These are phyloP conservation scores for Stenogyne calaminthoides DNA, from an alignment of 305 asterid species.

Conservation along the genomic window DNA sequence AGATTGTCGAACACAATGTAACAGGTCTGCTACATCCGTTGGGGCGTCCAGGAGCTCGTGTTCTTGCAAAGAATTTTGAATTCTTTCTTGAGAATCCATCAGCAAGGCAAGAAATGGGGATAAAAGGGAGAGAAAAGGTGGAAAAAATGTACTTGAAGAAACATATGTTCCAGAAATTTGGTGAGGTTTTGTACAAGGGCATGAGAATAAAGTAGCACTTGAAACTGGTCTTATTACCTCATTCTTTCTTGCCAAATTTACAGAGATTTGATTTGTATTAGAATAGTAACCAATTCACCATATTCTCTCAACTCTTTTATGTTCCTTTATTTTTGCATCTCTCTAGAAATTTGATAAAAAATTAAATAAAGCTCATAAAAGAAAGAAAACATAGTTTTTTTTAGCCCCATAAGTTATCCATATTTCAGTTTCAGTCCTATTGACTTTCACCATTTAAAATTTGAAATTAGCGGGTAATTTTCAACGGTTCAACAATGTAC, in stretches of 20 bases:
- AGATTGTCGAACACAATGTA: conserved; percentile 77
- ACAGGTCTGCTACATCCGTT: conserved; percentile 88
- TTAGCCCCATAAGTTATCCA: no score
- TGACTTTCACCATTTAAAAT: no score
- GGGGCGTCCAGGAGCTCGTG: conserved; percentile 73
- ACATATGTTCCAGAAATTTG: conserved; percentile 91
- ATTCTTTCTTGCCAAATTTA: conserved; percentile 27
- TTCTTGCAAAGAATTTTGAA: conserved; percentile 67
- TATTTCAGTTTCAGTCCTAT: no score
- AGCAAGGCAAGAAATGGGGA: conserved; percentile 73
- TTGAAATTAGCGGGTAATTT: no score
- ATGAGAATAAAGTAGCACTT: conserved; percentile 71
- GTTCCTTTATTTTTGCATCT: not conserved
- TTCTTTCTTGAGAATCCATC: conserved; percentile 62
- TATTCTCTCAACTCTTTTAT: conserved; percentile 2
- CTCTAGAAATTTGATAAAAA: not conserved
- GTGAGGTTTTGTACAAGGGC: conserved; percentile 79
- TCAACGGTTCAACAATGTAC: no score
- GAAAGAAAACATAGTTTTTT: not conserved
- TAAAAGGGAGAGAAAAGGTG: conserved; percentile 79
- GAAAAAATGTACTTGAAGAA: conserved; percentile 81
- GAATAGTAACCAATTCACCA: conserved; percentile 16
- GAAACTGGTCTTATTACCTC: conserved; percentile 11
- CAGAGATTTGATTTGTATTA: conserved; percentile 21
- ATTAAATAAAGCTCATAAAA: not conserved